Percentiles rank a stretch among this genome's conserved stretches.
Evolutionary conservation across 2,329 filamentous ascomycete genomes (phyloP).

Genomic region (Periconia sp.): DNA sequence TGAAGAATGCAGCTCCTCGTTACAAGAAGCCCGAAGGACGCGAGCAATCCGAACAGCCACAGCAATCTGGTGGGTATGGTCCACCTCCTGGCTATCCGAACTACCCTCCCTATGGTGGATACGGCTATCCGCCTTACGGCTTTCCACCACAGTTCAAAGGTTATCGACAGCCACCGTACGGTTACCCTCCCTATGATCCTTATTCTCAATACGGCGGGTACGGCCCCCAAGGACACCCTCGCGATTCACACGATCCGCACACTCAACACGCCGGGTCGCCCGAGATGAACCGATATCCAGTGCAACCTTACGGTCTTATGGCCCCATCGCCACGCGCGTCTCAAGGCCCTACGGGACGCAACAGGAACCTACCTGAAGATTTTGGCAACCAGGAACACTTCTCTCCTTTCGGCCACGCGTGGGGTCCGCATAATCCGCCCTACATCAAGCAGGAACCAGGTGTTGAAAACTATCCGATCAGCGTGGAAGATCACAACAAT

Average conservation of each 20-base stretch:
- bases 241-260: slow-evolving; percentile 2
- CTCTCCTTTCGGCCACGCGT: slow-evolving; percentile 1
- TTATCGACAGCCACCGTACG: neutral
- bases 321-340: slow-evolving; percentile 2
- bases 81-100: slow-evolving; percentile 1
- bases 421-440: neutral
- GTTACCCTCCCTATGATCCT: slow-evolving; percentile 2
- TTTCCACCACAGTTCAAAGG: slow-evolving; percentile 2
- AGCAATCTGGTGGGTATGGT: slow-evolving; percentile 3
- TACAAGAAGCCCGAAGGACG: neutral
- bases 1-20: neutral
- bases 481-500: slow-evolving; percentile 4
- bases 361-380: neutral
- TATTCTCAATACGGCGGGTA: slow-evolving; percentile 6
- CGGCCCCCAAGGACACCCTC: slow-evolving; percentile 1
- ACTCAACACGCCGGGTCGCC: neutral
- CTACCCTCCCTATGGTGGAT: neutral
- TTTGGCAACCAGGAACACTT: neutral
- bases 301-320: neutral
- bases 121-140: neutral
- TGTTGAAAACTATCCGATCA: slow-evolving; percentile 2
- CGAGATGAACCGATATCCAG: slow-evolving; percentile 3
- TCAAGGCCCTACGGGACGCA: neutral
- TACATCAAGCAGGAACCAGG: slow-evolving; percentile 23
- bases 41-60: neutral